These are phyloP conservation scores for Mucor ambiguus DNA, from an alignment of 371 early-diverging fungal species.

Conservation along the genomic window DNA sequence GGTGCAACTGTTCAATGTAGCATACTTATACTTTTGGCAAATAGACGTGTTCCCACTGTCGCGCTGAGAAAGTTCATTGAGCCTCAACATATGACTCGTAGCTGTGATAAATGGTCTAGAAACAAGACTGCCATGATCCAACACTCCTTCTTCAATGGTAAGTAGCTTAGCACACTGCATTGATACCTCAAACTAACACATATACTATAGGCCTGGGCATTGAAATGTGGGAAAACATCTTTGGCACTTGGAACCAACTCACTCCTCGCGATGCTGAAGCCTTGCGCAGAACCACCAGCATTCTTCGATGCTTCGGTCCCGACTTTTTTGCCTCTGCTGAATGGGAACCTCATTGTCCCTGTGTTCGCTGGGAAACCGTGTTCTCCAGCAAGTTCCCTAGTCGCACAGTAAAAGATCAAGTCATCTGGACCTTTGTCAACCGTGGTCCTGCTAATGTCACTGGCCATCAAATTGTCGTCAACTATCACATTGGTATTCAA, in stretches of 20 bases:
- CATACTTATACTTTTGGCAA: not conserved
- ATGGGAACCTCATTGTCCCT: conserved; percentile 38
- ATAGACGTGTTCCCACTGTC: conserved; percentile 31
- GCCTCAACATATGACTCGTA: conserved; percentile 30
- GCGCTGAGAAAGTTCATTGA: conserved; percentile 27
- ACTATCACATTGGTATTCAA: conserved; percentile 35
- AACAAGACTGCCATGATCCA: conserved; percentile 34
- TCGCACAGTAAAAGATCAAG: conserved; percentile 15
- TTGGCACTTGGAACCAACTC: conserved; percentile 33
- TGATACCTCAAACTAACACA: not conserved
- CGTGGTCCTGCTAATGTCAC: conserved; percentile 26
- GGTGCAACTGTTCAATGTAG: not conserved
- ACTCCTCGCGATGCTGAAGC: conserved; percentile 36
- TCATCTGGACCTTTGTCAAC: conserved; percentile 33
- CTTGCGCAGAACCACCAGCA: conserved; percentile 25
- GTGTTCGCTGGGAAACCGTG: conserved; percentile 32
- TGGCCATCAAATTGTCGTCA: conserved; percentile 38
- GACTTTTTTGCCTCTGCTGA: conserved; percentile 30
- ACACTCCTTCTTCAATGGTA: conserved; percentile 37
- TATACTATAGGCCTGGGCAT: conserved; percentile 24
- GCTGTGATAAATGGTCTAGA: conserved; percentile 34
- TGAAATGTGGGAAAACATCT: conserved; percentile 37
- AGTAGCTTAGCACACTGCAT: not conserved
- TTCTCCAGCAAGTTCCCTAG: conserved; percentile 28
- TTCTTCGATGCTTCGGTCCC: conserved; percentile 31